phyloP scores from a whole-genome alignment of 768 basidiomycete genomes.

The Tylopilus vinaceipallidus region DNA sequence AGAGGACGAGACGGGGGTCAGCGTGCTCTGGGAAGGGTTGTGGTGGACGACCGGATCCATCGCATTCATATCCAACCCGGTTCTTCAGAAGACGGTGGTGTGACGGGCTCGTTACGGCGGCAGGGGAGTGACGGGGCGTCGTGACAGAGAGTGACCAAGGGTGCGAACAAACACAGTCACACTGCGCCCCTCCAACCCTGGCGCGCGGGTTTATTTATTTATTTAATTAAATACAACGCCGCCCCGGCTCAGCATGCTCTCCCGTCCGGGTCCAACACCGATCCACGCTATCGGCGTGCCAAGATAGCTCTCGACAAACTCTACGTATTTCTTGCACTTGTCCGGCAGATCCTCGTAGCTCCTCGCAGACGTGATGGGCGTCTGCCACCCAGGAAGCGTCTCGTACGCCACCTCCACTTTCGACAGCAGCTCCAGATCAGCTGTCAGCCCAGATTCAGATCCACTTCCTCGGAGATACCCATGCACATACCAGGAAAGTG shows the following conservation, averaged over 20 bases:
- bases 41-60: slow-evolving; percentile 36
- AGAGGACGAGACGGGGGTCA: slow-evolving; percentile 33
- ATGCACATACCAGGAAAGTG: slow-evolving; percentile 80
- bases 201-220: slow-evolving; percentile 23
- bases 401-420: slow-evolving; percentile 83
- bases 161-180: slow-evolving; percentile 23
- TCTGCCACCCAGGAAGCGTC: slow-evolving; percentile 90
- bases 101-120: slow-evolving; percentile 36
- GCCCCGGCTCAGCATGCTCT: slow-evolving; percentile 60
- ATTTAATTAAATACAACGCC: slow-evolving; percentile 21
- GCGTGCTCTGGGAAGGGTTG: slow-evolving; percentile 31
- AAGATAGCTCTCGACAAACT: slow-evolving; percentile 78
- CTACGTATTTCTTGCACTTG: slow-evolving; percentile 82
- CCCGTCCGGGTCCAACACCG: slow-evolving; percentile 85
- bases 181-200: slow-evolving; percentile 7
- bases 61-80: slow-evolving; percentile 26
- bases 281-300: slow-evolving; percentile 85
- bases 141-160: slow-evolving; percentile 33
- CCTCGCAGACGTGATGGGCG: slow-evolving; percentile 60
- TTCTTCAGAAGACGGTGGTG: slow-evolving; percentile 23
- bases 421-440: slow-evolving; percentile 80
- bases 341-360: slow-evolving; percentile 76
- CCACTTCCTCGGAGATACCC: neutral
- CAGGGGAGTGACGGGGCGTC: slow-evolving; percentile 34
- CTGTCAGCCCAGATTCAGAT: slow-evolving; percentile 36